Evolutionary conservation across 2,329 filamentous ascomycete genomes (phyloP).

Genomic region (Pseudogymnoascus sp.): DNA sequence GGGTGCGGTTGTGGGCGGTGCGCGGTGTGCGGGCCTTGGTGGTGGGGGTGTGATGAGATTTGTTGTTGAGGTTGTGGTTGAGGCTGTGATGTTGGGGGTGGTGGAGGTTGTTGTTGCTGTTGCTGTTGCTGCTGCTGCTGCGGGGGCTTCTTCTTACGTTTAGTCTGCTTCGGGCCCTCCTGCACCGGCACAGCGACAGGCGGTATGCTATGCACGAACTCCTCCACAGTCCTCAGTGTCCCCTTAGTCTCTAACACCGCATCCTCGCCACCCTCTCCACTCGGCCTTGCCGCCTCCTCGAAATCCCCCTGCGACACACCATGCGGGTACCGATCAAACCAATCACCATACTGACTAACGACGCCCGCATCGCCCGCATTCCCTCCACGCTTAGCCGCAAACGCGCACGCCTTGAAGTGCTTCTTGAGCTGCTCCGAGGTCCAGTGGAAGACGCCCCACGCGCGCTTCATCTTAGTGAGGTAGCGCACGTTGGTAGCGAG

Average conservation of each 20-base stretch:
- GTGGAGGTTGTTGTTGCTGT: not conserved
- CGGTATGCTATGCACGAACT: not conserved
- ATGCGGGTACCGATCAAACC: slow-evolving; percentile 92
- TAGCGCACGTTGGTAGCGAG: slow-evolving; percentile 84
- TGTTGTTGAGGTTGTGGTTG: not conserved
- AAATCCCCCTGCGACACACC: slow-evolving; percentile 81
- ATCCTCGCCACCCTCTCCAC: slow-evolving; percentile 75
- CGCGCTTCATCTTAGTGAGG: slow-evolving; percentile 88
- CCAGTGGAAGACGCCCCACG: slow-evolving; percentile 98
- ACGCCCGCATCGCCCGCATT: slow-evolving; percentile 43
- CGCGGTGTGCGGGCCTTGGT: not conserved
- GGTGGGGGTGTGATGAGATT: slow-evolving; percentile 2
- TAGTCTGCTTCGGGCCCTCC: not conserved
- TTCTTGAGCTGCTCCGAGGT: slow-evolving; percentile 90
- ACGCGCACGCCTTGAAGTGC: slow-evolving; percentile 76
- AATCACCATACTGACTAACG: slow-evolving; percentile 94
- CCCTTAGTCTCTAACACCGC: slow-evolving; percentile 57
- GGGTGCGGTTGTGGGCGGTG: not conserved
- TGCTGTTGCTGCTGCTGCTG: not conserved
- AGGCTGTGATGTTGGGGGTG: not conserved
- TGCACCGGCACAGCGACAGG: not conserved
- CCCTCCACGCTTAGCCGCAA: slow-evolving; percentile 64
- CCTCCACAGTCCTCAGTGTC: not conserved
- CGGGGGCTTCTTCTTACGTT: not conserved
- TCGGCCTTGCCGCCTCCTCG: slow-evolving; percentile 64